Percentiles rank a stretch among this genome's conserved stretches.
phyloP scores from a whole-genome alignment of 2,329 filamentous ascomycete species.

The Colletotrichum sp. region DNA sequence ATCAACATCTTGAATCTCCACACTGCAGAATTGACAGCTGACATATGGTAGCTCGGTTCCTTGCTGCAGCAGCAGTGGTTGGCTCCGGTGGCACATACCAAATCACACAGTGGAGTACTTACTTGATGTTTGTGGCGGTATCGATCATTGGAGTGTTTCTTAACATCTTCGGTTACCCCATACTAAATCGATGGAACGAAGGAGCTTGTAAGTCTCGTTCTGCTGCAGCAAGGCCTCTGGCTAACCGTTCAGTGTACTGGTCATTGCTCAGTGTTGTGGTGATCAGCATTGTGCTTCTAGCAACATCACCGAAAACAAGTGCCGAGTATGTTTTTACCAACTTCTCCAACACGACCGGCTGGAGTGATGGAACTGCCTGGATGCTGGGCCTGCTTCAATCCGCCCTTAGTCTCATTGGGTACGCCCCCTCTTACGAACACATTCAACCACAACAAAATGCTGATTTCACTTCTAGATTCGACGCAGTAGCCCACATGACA shows the following conservation, averaged over 20 bases:
- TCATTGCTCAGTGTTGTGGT: constrained; percentile 45
- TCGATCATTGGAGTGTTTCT: constrained; percentile 38
- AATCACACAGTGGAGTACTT: constrained; percentile 43
- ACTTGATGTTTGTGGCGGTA: constrained; percentile 46
- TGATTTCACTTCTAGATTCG: constrained; percentile 31
- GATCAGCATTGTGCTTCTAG: constrained; percentile 47
- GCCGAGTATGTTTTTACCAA: constrained; percentile 47
- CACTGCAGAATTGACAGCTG: not conserved
- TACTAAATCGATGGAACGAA: constrained; percentile 47
- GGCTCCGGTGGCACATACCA: constrained; percentile 41
- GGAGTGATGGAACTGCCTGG: constrained; percentile 52
- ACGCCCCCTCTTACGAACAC: constrained; percentile 44
- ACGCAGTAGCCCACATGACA: constrained; percentile 35
- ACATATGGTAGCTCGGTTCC: constrained; percentile 40
- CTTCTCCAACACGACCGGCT: constrained; percentile 50
- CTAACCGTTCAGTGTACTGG: constrained; percentile 38
- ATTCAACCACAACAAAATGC: not conserved
- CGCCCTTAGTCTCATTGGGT: constrained; percentile 40
- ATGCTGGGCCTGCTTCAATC: constrained; percentile 50
- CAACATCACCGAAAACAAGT: constrained; percentile 47
- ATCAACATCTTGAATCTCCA: not conserved
- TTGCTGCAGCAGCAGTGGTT: constrained; percentile 45
- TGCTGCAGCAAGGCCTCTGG: not conserved
- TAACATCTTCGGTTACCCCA: constrained; percentile 47
- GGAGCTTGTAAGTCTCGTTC: constrained; percentile 34